Evolutionary conservation across 257 asterid genomes (phyloP), one percentile per base, ranked within the genome.

Genomic region (Mitragyna speciosa): DNA sequence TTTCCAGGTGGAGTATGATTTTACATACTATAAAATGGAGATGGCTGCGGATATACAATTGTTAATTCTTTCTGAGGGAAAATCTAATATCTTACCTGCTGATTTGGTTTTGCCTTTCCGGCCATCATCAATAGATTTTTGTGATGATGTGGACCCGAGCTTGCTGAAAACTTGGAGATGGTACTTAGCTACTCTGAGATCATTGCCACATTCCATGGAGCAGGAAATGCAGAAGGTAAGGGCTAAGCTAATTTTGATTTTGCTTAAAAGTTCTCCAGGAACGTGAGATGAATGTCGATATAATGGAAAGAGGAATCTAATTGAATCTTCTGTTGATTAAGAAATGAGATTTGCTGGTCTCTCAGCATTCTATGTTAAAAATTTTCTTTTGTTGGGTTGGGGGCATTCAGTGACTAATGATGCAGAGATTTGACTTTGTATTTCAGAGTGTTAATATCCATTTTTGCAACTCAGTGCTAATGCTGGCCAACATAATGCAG

Each of bases 1-100:
- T 82, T 16, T 47, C 33, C 90, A 92, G 94, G 97, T 91, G 78
- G 95, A 87, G 84, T 96, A 96, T 82, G 98, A 96, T 82, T 96
- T 92, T 82, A 91, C 93, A 45, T 93, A 90, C 73, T 95, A 95
- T 83, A 93, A 92, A 84, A 89, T 93, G 94, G 98, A 95, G 83
- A 94, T 92, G 96, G 82, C 86, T 36, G 86, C 91, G 1, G 97
- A 96, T 78, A 81, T 92, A 79, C 97, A 96, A 83, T 68, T 93
- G 81, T 83, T 96, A 79, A 82, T 96, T 86, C 91, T 94, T 67
- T 96, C 97, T 16, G 98, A 96, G 84, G 97, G 90, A 67, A 94
- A 94, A 86, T 92, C 97, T 52, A 92, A 89, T 78, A 88, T 96
- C 82, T 83, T 94, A 73, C 99, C 98, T 1, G 97, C 96, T 65